A percentile compares a stretch with the other conserved stretches of the same genome.
These are phyloP conservation scores for Clarireedia paspali DNA, from an alignment of 2,329 filamentous ascomycete species.

Conservation along the genomic window DNA sequence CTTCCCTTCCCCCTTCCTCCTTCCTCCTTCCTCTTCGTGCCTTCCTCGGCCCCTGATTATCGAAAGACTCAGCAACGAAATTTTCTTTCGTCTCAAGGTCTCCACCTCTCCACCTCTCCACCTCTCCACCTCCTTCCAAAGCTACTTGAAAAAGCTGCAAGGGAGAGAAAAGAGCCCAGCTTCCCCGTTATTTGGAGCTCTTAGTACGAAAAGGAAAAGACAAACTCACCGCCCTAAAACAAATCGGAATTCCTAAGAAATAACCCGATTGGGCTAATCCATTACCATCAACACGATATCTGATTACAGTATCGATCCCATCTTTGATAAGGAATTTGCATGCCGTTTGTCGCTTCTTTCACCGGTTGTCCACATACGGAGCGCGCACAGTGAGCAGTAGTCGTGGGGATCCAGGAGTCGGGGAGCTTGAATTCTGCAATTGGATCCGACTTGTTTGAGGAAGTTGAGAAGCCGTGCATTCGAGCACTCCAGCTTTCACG, in stretches of 20 bases:
- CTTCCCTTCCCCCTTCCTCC: too few species aligned
- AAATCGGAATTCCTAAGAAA: not conserved
- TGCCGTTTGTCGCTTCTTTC: not conserved
- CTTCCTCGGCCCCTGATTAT: too few species aligned
- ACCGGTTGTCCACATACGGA: not conserved
- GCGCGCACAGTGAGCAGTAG: too few species aligned
- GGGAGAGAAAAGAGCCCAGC: not conserved
- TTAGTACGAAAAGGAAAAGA: not conserved
- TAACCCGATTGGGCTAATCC: not conserved
- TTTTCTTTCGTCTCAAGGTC: not conserved
- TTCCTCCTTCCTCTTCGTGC: too few species aligned
- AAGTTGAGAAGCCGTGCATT: not conserved
- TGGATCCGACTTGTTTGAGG: too few species aligned
- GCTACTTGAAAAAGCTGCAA: not conserved
- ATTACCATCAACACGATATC: not conserved
- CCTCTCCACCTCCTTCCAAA: not conserved
- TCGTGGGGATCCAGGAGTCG: too few species aligned
- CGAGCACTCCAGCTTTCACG: not conserved
- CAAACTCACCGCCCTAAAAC: not conserved
- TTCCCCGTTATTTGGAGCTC: not conserved
- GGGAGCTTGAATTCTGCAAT: too few species aligned
- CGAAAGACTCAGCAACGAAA: not conserved
- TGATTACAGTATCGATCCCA: not conserved
- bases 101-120: not conserved
- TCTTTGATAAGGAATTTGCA: not conserved